phyloP scores from a whole-genome alignment of 2,329 filamentous ascomycete genomes.

The Claviceps spartinae region DNA sequence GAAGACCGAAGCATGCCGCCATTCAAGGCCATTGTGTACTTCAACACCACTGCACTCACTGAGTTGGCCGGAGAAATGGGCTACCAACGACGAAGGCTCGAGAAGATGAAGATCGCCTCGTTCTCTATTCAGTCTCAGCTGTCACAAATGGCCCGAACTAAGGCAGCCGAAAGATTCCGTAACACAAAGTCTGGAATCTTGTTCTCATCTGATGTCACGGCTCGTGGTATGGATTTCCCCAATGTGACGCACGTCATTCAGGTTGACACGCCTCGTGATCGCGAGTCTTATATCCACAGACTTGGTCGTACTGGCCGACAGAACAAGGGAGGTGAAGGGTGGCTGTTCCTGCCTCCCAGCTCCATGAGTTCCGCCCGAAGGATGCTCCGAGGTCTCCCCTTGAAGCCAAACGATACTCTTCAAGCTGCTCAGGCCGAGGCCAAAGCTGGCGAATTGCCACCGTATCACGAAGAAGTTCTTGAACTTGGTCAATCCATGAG shows the following conservation, averaged over 20 bases:
- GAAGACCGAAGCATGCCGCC: constrained; percentile 33
- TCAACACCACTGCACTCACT: constrained; percentile 65
- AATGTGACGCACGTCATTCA: constrained; percentile 71
- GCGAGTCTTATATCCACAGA: constrained; percentile 65
- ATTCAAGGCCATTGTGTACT: constrained; percentile 95
- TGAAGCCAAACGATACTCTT: constrained; percentile 41
- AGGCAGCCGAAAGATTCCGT: constrained; percentile 60
- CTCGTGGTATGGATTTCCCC: constrained; percentile 74
- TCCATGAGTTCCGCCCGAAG: constrained; percentile 36
- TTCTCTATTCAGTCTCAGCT: constrained; percentile 69
- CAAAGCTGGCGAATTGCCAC: constrained; percentile 33
- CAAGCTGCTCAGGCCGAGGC: constrained; percentile 35
- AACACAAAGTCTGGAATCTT: constrained; percentile 47
- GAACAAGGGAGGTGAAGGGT: constrained; percentile 58
- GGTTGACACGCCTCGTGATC: constrained; percentile 47
- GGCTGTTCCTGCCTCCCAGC: constrained; percentile 45
- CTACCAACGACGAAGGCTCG: constrained; percentile 25
- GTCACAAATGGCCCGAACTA: constrained; percentile 54
- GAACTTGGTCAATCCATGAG: constrained; percentile 30
- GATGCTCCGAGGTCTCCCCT: constrained; percentile 44
- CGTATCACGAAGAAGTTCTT: constrained; percentile 29
- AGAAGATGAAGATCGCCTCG: constrained; percentile 21
- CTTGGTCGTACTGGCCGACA: constrained; percentile 66
- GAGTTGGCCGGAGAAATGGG: constrained; percentile 45
- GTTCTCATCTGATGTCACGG: constrained; percentile 68